Base-by-base conservation (phyloP, 225 moss, liverwort and hornwort species). In the Physcomitrellopsis africana region DNA sequence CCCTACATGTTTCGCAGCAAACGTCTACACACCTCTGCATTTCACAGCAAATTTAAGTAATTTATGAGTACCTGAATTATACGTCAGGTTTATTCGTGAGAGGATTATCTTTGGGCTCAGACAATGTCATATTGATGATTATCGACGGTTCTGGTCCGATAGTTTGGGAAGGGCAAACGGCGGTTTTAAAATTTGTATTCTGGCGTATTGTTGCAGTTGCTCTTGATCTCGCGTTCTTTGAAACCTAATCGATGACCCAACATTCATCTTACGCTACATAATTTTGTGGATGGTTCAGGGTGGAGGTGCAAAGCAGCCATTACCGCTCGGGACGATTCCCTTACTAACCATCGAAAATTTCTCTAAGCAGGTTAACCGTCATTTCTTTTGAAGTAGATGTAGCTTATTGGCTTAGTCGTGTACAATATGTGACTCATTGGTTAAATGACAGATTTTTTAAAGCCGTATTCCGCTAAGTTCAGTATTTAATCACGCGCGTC, bases 241-340 rank as follows among this genome's bases (percentile, higher is more conserved):
- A 24, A 56, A 22, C 23, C 10, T 58, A 58, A 24, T 22, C 8
- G 16, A 4, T 55, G 54, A 55, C 8, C 8, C n/a, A 55, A 55
- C 8, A 58, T 58, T 22, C 23, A 1, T 58, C 8, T 58, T 58
- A 13, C 8, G 9, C 58, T 22, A 11, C 19, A 22, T 29, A 37
- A 37, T 64, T 60, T 72, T 37, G 60, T 76, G 53, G 51, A 74
- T 88, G 69, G 23, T 72, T 58, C 90, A 99, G 97, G 92, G 87
- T 67, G 92, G 82, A 61, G 83, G 87, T 74, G 86, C 89, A 37
- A 92, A 90, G 82, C 85, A 88, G 67, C 71, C 86, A 64, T 76
- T 99, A 76, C 89, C 82, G 24, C 81, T 99, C 41, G 99, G 99
- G 73, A 99, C 99, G 26, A 95, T 99, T 76, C 90, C 99, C 18